phyloP scores from a whole-genome alignment of 2,329 filamentous ascomycete species.

The Alternaria incomplexa region DNA sequence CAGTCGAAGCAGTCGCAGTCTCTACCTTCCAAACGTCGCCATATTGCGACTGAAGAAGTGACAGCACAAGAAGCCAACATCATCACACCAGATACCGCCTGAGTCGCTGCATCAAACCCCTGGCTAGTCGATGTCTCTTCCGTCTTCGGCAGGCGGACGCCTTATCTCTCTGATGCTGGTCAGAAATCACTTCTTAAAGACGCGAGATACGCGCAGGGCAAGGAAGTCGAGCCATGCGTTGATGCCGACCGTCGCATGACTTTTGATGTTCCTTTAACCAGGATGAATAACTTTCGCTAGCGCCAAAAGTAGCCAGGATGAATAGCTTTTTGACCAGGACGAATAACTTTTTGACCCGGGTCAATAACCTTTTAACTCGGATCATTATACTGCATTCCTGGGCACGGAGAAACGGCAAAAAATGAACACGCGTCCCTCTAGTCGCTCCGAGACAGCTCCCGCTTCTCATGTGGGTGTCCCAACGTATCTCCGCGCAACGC shows the following conservation, averaged over 20 bases:
- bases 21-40: neutral
- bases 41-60: neutral
- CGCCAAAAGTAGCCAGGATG: neutral
- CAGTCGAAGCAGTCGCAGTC: neutral
- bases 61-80: neutral
- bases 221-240: neutral
- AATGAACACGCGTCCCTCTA: neutral
- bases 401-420: neutral
- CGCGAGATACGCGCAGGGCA: neutral
- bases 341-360: no score
- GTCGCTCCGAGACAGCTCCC: neutral
- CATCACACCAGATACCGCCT: neutral
- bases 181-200: neutral
- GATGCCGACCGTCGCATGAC: neutral
- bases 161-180: neutral
- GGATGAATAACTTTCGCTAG: neutral
- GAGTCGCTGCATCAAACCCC: neutral
- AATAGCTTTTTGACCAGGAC: no score
- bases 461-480: neutral
- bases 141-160: neutral
- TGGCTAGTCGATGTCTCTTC: neutral
- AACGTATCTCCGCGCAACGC: neutral
- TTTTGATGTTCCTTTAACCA: neutral
- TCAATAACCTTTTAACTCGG: neutral
- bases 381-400: neutral